A percentile compares a stretch with the other conserved stretches of the same genome.
Conservation (phyloP, 805 yeast species). For the Candida easanensis region DNA sequence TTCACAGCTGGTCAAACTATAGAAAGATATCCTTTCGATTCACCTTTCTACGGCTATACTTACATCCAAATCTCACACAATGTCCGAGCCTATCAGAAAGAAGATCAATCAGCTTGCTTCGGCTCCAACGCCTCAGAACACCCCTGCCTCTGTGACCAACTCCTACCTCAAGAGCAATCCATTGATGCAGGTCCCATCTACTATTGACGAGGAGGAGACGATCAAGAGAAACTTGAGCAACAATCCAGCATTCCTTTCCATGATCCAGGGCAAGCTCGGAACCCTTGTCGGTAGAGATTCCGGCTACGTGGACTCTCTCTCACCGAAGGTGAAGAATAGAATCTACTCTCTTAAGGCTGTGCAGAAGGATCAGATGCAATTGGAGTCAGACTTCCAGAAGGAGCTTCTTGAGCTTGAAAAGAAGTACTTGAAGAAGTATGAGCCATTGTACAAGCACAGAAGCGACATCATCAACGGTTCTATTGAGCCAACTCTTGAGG, state of each 20-base stretch:
- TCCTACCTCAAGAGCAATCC: conserved; percentile 66
- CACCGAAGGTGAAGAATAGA: conserved; percentile 68
- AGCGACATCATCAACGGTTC: conserved; percentile 68
- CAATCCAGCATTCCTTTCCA: conserved; percentile 78
- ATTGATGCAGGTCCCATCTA: conserved; percentile 47
- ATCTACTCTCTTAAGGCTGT: conserved; percentile 79
- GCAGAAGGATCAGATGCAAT: conserved; percentile 73
- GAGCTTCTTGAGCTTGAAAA: conserved; percentile 86
- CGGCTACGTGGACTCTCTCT: conserved; percentile 79
- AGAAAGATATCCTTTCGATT: too few species aligned
- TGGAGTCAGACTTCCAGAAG: conserved; percentile 89
- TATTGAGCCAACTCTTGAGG: conserved; percentile 74
- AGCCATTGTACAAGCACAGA: conserved; percentile 75
- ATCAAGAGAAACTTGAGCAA: conserved; percentile 52
- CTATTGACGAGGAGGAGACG: conserved; percentile 58
- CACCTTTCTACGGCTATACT: too few species aligned
- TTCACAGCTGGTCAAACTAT: too few species aligned
- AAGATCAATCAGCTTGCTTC: conserved; percentile 73
- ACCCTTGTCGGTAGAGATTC: conserved; percentile 80
- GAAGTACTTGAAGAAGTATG: conserved; percentile 67
- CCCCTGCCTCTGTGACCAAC: conserved; percentile 84
- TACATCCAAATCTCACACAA: conserved; percentile 25
- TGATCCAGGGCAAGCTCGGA: conserved; percentile 88
- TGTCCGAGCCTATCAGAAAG: conserved; percentile 87
- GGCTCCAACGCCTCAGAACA: conserved; percentile 98